Evolutionary conservation across 805 yeast species (phyloP), one percentile per base, ranked within the genome.

Genomic region (Pichia cabralensis): DNA sequence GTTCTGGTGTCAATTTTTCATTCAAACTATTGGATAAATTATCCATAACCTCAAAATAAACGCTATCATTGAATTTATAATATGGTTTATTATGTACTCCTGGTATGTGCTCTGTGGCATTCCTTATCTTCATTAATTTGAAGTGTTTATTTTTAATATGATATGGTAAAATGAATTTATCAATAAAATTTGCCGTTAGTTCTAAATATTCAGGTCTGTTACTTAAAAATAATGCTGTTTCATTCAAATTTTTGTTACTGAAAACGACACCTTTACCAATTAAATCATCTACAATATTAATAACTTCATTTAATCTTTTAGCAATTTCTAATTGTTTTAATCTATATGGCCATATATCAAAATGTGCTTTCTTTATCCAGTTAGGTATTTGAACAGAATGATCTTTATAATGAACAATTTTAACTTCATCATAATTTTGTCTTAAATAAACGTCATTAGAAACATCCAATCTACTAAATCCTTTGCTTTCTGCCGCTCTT

Each of bases 261-360:
- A 60, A 40, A 3, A 49, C 26, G 27, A 58, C 46, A 3, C 62
- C 60, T 7, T 43, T 44, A 1, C 31, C 16, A 7, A 28, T 35
- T 19, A 56, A 36, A 8, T 31, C 30, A 2, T 45, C 44, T 10
- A 55, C 29, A 13, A 40, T 43, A 3, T 35, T 21, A 9, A 42
- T 35, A 5, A 54, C 26, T 11, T 45, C 45, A 8, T 18, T 27
- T 20, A 50, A 23, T 21, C 45, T 40, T 13, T 42, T 44, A 10
- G 56, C 46, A 28, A 50, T 50, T 21, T 44, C 40, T 22, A 62
- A 33, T 33, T 54, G 55, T 17, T 38, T 31, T 19, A 60, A 39
- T 42, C 53, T 42, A 38, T 39, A 60, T 26, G 41, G 46, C 67
- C 53, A 55, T 21, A 53, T 41, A 26, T 34, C 48, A 42, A 26